phyloP scores from a whole-genome alignment of 306 rosid species.

The Cyclanthera cordifolia region DNA sequence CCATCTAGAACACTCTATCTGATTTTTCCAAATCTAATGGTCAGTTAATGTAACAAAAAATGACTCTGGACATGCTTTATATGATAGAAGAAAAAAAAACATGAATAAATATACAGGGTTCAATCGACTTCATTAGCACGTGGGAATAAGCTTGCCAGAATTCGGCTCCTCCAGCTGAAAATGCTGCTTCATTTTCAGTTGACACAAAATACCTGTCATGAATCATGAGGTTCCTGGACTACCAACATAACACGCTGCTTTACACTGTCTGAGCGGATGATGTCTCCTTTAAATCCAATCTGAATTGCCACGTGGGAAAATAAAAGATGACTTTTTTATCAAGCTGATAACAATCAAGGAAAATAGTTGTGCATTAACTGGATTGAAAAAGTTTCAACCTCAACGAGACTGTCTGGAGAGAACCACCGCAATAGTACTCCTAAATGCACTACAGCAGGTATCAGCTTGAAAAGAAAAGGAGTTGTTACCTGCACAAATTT shows the following conservation, averaged over 20 bases:
- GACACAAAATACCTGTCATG: constrained; percentile 16
- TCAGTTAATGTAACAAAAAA: constrained; percentile 31
- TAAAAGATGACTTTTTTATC: background rate
- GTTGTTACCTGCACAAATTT: constrained; percentile 63
- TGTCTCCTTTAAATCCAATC: constrained; percentile 73
- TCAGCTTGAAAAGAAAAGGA: constrained; percentile 87
- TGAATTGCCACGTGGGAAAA: constrained; percentile 16
- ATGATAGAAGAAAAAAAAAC: constrained; percentile 16
- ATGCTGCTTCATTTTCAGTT: constrained; percentile 4
- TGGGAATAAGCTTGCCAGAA: constrained; percentile 20
- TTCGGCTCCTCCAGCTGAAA: constrained; percentile 15
- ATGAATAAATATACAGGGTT: constrained; percentile 19
- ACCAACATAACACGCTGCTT: constrained; percentile 81
- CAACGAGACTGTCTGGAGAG: constrained; percentile 57
- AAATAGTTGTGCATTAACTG: background rate
- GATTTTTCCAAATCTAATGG: constrained; percentile 24
- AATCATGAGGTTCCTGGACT: constrained; percentile 62
- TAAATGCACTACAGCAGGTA: constrained; percentile 88
- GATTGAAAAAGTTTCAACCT: constrained; percentile 31
- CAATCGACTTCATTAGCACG: constrained; percentile 21
- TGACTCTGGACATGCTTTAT: constrained; percentile 24
- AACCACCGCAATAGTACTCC: constrained; percentile 92
- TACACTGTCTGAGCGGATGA: constrained; percentile 70
- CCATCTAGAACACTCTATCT: constrained; percentile 26
- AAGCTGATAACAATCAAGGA: background rate